A percentile compares a stretch with the other conserved stretches of the same genome.
Conservation (phyloP, 2,329 filamentous ascomycete species). For the Colletotrichum cordylinicola region DNA sequence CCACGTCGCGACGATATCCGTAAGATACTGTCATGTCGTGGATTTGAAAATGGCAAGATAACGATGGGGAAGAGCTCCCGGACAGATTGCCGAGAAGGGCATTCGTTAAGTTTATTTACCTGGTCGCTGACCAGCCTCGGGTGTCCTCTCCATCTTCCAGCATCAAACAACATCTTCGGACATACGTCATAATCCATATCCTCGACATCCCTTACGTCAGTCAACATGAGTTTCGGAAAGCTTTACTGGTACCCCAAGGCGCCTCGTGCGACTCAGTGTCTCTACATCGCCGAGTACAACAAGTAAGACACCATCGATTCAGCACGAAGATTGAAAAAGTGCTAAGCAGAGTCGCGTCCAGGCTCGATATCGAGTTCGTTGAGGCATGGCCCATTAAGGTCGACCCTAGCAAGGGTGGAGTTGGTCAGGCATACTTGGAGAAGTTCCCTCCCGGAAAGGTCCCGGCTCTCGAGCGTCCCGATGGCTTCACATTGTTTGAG, state of each 20-base stretch:
- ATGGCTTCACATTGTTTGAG: conserved; percentile 1
- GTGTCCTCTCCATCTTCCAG: background rate
- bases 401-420: conserved; percentile 9
- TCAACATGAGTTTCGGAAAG: conserved; percentile 6
- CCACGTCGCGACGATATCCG: background rate
- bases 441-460: conserved; percentile 10
- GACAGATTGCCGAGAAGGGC: background rate
- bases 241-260: conserved; percentile 13
- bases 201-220: background rate
- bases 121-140: background rate
- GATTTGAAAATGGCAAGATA: background rate
- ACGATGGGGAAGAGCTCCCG: background rate
- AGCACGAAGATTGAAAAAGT: accelerated
- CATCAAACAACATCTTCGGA: background rate
- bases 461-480: background rate
- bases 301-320: background rate
- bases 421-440: background rate
- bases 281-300: conserved; percentile 12
- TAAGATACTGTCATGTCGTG: background rate
- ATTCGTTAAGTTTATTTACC: background rate
- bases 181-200: background rate
- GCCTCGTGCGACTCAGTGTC: conserved; percentile 9
- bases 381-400: conserved; percentile 16
- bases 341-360: background rate
- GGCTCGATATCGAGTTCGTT: conserved; percentile 8